phyloP scores from a whole-genome alignment of 345 rosid genomes.

The Geranium brycei region DNA sequence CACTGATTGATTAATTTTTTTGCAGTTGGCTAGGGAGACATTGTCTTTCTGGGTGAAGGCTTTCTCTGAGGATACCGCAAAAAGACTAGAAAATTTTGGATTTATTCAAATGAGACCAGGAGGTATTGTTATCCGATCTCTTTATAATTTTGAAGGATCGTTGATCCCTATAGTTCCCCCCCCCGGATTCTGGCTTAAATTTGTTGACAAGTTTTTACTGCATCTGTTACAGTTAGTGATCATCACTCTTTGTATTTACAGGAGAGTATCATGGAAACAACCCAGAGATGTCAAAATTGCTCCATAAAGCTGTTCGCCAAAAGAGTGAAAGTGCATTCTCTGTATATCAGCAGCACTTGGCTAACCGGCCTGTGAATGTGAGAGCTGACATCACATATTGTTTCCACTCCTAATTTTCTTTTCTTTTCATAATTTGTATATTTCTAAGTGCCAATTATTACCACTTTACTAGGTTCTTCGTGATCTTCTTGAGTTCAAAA shows the following conservation, averaged over 20 bases:
- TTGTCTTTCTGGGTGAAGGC: conserved; percentile 99
- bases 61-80: conserved; percentile 92
- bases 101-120: conserved; percentile 93
- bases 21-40: conserved; percentile 86
- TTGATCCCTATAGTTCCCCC: neutral
- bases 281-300: conserved; percentile 96
- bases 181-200: neutral
- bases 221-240: neutral
- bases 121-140: conserved; percentile 32
- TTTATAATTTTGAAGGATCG: neutral
- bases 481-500: conserved; percentile 89
- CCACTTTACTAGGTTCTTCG: conserved; percentile 62
- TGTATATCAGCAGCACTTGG: conserved; percentile 90
- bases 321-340: conserved; percentile 88
- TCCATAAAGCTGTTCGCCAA: conserved; percentile 95
- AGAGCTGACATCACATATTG: conserved; percentile 13
- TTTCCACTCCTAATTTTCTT: neutral
- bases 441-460: neutral
- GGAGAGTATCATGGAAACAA: conserved; percentile 99
- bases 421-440: neutral
- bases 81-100: conserved; percentile 89
- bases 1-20: conserved; percentile 5
- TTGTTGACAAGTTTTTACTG: neutral
- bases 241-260: conserved; percentile 9
- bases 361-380: conserved; percentile 91